Base-by-base conservation (phyloP, 805 yeast genomes). In the Candida glaebosa region DNA sequence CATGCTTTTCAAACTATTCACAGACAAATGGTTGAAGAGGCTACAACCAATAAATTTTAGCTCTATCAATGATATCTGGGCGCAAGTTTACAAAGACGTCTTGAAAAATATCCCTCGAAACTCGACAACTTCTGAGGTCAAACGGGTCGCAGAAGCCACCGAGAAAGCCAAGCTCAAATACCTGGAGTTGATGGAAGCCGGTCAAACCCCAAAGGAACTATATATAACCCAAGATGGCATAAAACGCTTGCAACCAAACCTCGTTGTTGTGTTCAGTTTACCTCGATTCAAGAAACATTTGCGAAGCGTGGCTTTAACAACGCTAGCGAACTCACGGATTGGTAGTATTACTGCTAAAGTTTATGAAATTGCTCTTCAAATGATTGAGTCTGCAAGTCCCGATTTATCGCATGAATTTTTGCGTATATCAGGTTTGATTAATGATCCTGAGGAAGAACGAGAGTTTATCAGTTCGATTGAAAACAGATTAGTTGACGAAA, bases 321-420 rank as follows among this genome's bases (percentile, higher is more conserved):
- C 77, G 25, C 71, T 84, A 38, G 84, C 83, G 10, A 69, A 73
- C 22, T 82, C 84, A 35, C 73, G 87, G 40, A 61, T 89, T 24
- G 98, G 98, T 2, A 62, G 72, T 5, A 60, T 84, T 2, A 71
- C 95, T 0, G 72, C 93, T 0, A 61, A 69, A 34, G 72, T 93
- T 8, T 91, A 86, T 56, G 69, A 70, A 35, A 59, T 71, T 8
- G 79, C 82, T 3, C 71, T 93, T 43, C 49, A 61, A 14, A 55
- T 74, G 31, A 68, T 85, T 15, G 96, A 88, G 57, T 71, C 66
- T 47, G 66, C 65, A 37, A 75, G 83, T 4, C 76, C 78, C 5
- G 65, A 60, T 18, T 54, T 60, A 33, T 49, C 45, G 25, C 67
- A 74, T 42, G 74, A 73, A 6, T 60, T 76, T 30, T 53, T 63